phyloP scores from a whole-genome alignment of 2,329 filamentous ascomycete species.

The Verticillium albo-atrum region DNA sequence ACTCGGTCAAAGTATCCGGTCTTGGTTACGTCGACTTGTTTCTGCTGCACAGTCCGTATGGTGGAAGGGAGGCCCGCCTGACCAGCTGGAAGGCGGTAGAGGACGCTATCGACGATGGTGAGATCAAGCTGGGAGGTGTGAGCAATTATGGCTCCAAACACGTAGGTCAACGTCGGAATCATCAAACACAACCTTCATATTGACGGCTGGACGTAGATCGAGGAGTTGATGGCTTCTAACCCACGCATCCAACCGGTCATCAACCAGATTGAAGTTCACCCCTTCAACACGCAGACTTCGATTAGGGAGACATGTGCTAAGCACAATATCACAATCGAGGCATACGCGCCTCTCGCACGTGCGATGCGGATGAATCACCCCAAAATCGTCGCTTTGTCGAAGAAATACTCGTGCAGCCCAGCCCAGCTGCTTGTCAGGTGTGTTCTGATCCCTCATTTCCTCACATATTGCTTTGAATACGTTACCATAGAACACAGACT shows the following conservation, averaged over 20 bases:
- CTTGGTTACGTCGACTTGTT: conserved; percentile 77
- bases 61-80: conserved; percentile 61
- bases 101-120: conserved; percentile 68
- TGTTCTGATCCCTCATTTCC: conserved; percentile 4
- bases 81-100: conserved; percentile 74
- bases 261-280: conserved; percentile 80
- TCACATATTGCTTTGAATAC: background rate
- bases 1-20: conserved; percentile 59
- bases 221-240: conserved; percentile 61
- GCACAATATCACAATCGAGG: conserved; percentile 67
- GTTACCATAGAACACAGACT: background rate
- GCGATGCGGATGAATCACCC: conserved; percentile 67
- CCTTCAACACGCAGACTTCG: conserved; percentile 69
- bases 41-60: conserved; percentile 74
- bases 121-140: conserved; percentile 68
- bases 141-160: conserved; percentile 76
- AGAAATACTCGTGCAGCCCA: conserved; percentile 65
- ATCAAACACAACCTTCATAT: background rate
- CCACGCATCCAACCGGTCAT: conserved; percentile 62
- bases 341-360: conserved; percentile 73
- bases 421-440: conserved; percentile 67
- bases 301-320: conserved; percentile 64
- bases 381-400: conserved; percentile 54
- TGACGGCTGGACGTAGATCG: conserved; percentile 39
- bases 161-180: conserved; percentile 35